Conservation (phyloP, 371 early-diverging fungal species). For the Astathelohania contejeani region DNA sequence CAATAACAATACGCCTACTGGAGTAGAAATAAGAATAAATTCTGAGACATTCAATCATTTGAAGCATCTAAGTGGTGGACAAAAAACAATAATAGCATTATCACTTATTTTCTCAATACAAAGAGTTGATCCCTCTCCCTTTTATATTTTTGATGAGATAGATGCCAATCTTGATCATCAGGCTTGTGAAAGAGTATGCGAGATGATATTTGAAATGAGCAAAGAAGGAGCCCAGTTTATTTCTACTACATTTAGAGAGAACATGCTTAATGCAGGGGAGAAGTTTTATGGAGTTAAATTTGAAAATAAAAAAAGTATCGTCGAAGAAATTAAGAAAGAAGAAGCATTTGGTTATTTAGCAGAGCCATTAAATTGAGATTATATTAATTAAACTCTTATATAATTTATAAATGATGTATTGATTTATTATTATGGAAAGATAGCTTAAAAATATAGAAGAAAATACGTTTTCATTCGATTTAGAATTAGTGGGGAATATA, state of each 20-base stretch:
- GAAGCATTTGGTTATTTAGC: no score
- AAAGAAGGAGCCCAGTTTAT: constrained; percentile 31
- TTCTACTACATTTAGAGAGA: constrained; percentile 44
- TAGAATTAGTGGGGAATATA: no score
- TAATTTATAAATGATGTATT: no score
- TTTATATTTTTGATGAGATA: constrained; percentile 98
- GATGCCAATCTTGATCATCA: constrained; percentile 97
- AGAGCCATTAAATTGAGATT: no score
- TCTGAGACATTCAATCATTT: not conserved
- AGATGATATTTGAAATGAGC: no score
- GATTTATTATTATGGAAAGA: no score
- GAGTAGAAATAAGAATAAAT: constrained; percentile 1
- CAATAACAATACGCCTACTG: not conserved
- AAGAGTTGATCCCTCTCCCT: constrained; percentile 88
- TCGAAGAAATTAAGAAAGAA: constrained; percentile 13
- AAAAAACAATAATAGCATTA: constrained; percentile 88
- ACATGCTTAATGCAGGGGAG: constrained; percentile 33
- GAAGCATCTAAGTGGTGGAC: constrained; percentile 66
- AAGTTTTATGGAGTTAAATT: constrained; percentile 36
- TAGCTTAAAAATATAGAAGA: no score
- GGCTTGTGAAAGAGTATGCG: no score
- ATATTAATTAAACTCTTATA: no score
- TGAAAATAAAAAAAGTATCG: constrained; percentile 27
- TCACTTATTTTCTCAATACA: constrained; percentile 96
- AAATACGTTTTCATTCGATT: no score